These are phyloP conservation scores for Phytophthora melonis DNA, from an alignment of 352 stramenopile species.

Conservation along the genomic window DNA sequence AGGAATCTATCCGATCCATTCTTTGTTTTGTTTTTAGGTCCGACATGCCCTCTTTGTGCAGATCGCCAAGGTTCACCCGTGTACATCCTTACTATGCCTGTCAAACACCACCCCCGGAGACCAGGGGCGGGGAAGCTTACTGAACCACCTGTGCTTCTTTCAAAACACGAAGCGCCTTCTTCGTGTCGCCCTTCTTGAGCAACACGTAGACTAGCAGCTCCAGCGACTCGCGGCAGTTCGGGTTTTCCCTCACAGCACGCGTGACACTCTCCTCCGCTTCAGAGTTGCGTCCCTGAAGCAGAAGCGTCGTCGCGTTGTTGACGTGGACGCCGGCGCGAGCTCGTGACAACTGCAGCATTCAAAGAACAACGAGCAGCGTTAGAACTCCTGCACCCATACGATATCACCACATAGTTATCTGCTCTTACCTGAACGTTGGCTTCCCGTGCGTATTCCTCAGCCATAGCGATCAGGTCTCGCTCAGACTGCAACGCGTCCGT, in stretches of 20 bases:
- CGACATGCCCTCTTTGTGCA: conserved; percentile 30
- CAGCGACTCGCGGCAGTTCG: conserved; percentile 84
- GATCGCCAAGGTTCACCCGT: conserved; percentile 21
- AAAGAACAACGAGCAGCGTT: conserved; percentile 9
- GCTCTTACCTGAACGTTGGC: conserved; percentile 70
- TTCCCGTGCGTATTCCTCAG: conserved; percentile 83
- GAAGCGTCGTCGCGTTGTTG: conserved; percentile 84
- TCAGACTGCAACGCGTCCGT: conserved; percentile 78
- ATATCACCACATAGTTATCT: not conserved
- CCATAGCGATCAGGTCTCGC: conserved; percentile 76
- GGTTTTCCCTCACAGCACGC: conserved; percentile 82
- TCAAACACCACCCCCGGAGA: conserved; percentile 7
- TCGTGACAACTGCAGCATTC: conserved; percentile 51
- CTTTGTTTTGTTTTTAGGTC: conserved; percentile 15
- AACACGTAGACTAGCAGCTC: conserved; percentile 90
- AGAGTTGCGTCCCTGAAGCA: conserved; percentile 76
- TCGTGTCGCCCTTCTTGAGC: conserved; percentile 90
- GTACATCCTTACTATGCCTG: conserved; percentile 38
- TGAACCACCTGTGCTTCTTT: conserved; percentile 87
- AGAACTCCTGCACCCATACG: conserved; percentile 5
- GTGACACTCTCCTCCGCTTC: conserved; percentile 89
- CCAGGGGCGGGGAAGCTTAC: conserved; percentile 32
- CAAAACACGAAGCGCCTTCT: conserved; percentile 88
- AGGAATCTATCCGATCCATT: conserved; percentile 34
- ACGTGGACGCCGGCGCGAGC: conserved; percentile 84